A percentile compares a stretch with the other conserved stretches of the same genome.
phyloP scores from a whole-genome alignment of 768 basidiomycete species.

The Lactifluus volemus region DNA sequence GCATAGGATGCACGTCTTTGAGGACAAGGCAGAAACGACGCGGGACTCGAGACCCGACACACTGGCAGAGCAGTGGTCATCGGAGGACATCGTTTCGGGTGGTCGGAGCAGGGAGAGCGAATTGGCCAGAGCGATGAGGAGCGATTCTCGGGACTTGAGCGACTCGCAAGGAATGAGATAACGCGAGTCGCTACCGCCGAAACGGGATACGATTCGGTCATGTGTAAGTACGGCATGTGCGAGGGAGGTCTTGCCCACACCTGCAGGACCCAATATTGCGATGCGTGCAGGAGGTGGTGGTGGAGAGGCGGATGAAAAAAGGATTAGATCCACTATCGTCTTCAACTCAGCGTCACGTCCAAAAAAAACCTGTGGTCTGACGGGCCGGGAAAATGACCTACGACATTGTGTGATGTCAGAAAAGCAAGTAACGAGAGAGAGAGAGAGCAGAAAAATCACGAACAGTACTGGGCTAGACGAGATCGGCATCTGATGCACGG shows the following conservation, averaged over 20 bases:
- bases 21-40: slow-evolving; percentile 7
- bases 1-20: slow-evolving; percentile 26
- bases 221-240: slow-evolving; percentile 29
- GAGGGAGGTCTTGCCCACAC: slow-evolving; percentile 34
- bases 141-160: slow-evolving; percentile 5
- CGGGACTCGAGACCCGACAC: background rate
- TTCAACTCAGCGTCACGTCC: slow-evolving; percentile 13
- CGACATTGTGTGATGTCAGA: background rate
- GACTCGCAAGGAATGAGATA: slow-evolving; percentile 31
- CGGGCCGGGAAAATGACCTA: slow-evolving; percentile 3
- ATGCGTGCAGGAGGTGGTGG: slow-evolving; percentile 10
- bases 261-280: slow-evolving; percentile 26
- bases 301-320: background rate
- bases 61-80: background rate
- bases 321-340: background rate
- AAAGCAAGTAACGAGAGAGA: background rate
- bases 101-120: slow-evolving; percentile 18
- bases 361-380: slow-evolving; percentile 13
- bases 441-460: background rate
- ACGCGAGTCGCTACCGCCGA: slow-evolving; percentile 17
- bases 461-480: background rate
- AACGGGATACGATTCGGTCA: slow-evolving; percentile 20
- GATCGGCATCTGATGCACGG: background rate
- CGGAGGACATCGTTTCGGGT: background rate
- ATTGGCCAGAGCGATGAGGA: slow-evolving; percentile 23